Evolutionary conservation across 768 basidiomycete species (phyloP).

Genomic region (Hygrophorus russula): DNA sequence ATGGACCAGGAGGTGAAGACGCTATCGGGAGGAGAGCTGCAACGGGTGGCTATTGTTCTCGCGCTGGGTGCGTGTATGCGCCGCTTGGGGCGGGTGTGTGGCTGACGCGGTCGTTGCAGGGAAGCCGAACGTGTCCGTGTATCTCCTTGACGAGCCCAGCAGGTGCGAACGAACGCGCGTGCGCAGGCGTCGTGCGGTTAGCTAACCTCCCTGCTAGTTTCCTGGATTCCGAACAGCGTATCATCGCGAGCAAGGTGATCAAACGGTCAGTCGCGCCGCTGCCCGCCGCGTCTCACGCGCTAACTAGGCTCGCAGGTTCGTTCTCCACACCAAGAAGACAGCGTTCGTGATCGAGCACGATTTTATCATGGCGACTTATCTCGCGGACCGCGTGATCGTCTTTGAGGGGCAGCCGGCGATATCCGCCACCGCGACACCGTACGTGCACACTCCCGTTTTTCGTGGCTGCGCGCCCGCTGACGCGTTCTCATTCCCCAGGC

Average conservation of each 20-base stretch:
- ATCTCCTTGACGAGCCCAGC: slow-evolving; percentile 93
- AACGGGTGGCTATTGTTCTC: slow-evolving; percentile 92
- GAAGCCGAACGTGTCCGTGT: slow-evolving; percentile 75
- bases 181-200: slow-evolving; percentile 1
- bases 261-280: slow-evolving; percentile 50
- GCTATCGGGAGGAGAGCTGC: slow-evolving; percentile 94
- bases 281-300: slow-evolving; percentile 6
- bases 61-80: slow-evolving; percentile 57
- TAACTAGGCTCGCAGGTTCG: slow-evolving; percentile 42
- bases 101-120: slow-evolving; percentile 22
- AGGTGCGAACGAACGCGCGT: too few species aligned
- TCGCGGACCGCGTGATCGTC: slow-evolving; percentile 94
- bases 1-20: slow-evolving; percentile 99
- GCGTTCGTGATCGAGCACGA: slow-evolving; percentile 99
- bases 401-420: slow-evolving; percentile 84
- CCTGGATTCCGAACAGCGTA: slow-evolving; percentile 99
- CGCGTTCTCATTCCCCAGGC: slow-evolving; percentile 32
- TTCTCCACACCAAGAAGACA: slow-evolving; percentile 93
- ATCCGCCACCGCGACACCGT: slow-evolving; percentile 86
- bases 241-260: slow-evolving; percentile 95
- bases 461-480: neutral
- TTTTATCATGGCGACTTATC: slow-evolving; percentile 99
- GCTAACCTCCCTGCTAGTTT: slow-evolving; percentile 38
- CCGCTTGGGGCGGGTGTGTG: neutral
- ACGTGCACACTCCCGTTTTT: slow-evolving; percentile 19